Percentiles rank a stretch among this genome's conserved stretches.
Evolutionary conservation across 2,329 filamentous ascomycete species (phyloP).

Genomic region (Pestalotiopsis sp.): DNA sequence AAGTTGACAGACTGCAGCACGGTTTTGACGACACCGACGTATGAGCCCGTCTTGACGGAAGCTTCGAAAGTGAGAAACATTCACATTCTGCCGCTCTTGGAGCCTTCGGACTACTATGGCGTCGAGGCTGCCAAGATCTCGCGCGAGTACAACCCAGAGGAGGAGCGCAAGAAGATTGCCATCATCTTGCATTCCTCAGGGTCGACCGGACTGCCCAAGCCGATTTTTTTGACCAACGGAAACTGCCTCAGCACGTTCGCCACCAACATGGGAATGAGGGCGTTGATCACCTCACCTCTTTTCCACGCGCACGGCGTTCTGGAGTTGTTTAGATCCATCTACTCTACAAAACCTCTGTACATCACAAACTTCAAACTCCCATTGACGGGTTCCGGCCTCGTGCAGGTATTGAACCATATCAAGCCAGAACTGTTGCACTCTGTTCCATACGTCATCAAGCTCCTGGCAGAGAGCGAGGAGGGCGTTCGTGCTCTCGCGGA

Average conservation of each 20-base stretch:
- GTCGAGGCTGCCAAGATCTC: not conserved
- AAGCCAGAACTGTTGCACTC: slow-evolving; percentile 53
- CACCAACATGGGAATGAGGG: slow-evolving; percentile 42
- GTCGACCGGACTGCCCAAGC: not conserved
- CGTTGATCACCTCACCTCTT: slow-evolving; percentile 51
- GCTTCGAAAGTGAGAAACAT: not conserved
- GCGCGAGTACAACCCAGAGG: slow-evolving; percentile 14
- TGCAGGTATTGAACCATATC: slow-evolving; percentile 41
- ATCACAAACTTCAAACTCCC: slow-evolving; percentile 52
- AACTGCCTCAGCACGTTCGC: slow-evolving; percentile 47
- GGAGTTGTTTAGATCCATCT: slow-evolving; percentile 49
- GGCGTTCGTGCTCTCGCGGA: slow-evolving; percentile 47
- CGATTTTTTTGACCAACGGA: not conserved
- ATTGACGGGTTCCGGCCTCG: slow-evolving; percentile 46
- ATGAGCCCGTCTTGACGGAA: not conserved
- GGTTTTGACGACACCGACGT: not conserved
- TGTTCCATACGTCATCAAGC: slow-evolving; percentile 61
- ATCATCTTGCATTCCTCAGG: slow-evolving; percentile 13
- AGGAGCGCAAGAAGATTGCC: slow-evolving; percentile 22
- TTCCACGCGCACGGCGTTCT: slow-evolving; percentile 56
- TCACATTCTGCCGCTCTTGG: not conserved
- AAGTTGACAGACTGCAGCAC: not conserved
- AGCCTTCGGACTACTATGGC: not conserved
- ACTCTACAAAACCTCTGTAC: slow-evolving; percentile 46
- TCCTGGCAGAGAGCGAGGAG: slow-evolving; percentile 55